Conservation (phyloP, 2,329 filamentous ascomycete species). For the Calonectria henricotiae region DNA sequence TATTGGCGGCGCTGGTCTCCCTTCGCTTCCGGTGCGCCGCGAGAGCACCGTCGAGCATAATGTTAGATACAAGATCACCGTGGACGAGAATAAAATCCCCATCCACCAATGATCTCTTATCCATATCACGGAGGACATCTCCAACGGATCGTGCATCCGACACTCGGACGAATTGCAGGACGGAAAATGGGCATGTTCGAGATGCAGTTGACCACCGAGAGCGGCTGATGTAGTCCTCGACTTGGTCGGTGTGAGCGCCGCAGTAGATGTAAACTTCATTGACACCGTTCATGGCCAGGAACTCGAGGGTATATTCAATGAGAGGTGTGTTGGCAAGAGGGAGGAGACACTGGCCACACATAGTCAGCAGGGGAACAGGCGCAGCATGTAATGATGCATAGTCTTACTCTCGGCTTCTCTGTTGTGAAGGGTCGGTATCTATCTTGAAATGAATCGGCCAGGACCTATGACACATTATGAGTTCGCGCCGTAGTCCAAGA, state of each 20-base stretch:
- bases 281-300: slow-evolving; percentile 95
- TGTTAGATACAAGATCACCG: slow-evolving; percentile 92
- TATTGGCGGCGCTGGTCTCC: slow-evolving; percentile 90
- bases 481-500: slow-evolving; percentile 41
- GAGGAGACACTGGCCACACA: slow-evolving; percentile 82
- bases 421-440: slow-evolving; percentile 92
- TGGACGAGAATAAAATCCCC: slow-evolving; percentile 95
- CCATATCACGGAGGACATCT: slow-evolving; percentile 94
- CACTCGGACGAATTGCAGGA: slow-evolving; percentile 88
- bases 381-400: not conserved
- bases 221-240: slow-evolving; percentile 87
- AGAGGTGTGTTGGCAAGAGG: slow-evolving; percentile 94
- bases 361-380: slow-evolving; percentile 42
- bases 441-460: slow-evolving; percentile 96
- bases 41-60: slow-evolving; percentile 86
- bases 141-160: slow-evolving; percentile 88
- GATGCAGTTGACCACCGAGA: slow-evolving; percentile 80
- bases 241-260: slow-evolving; percentile 86
- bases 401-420: slow-evolving; percentile 86
- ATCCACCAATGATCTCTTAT: slow-evolving; percentile 86
- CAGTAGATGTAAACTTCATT: slow-evolving; percentile 95
- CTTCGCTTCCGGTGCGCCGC: slow-evolving; percentile 86
- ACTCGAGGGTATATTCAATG: slow-evolving; percentile 98
- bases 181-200: slow-evolving; percentile 78
- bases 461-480: slow-evolving; percentile 71